A percentile compares a stretch with the other conserved stretches of the same genome.
These are phyloP conservation scores for Nicotiana obtusifolia DNA, from an alignment of 257 asterid genomes.

Conservation along the genomic window DNA sequence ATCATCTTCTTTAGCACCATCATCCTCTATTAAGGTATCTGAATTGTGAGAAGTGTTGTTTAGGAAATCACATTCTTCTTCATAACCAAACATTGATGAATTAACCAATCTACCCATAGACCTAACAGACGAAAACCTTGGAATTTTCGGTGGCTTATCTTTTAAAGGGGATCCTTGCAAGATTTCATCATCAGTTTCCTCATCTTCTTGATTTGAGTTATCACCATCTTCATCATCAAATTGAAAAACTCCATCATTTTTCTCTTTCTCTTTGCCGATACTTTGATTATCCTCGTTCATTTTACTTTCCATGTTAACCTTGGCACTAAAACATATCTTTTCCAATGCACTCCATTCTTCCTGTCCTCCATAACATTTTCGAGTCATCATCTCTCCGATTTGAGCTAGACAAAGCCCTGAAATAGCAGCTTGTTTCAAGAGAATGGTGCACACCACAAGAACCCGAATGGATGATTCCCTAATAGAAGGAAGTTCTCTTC, in stretches of 20 bases:
- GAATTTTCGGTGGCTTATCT: constrained; percentile 48
- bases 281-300: constrained; percentile 17
- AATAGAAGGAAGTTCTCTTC: constrained; percentile 60
- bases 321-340: constrained; percentile 59
- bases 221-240: constrained; percentile 35
- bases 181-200: constrained; percentile 15
- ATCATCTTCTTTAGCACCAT: not conserved
- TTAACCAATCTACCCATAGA: constrained; percentile 30
- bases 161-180: constrained; percentile 14
- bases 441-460: constrained; percentile 72
- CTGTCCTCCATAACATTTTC: constrained; percentile 58
- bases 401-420: constrained; percentile 76
- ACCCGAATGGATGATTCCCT: constrained; percentile 72
- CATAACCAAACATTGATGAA: constrained; percentile 3
- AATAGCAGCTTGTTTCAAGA: constrained; percentile 59
- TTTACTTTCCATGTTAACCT: constrained; percentile 29
- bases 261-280: constrained; percentile 26
- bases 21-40: not conserved
- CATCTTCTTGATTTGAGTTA: constrained; percentile 13
- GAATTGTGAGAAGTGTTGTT: not conserved
- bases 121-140: constrained; percentile 37
- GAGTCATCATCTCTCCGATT: constrained; percentile 89
- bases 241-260: constrained; percentile 33
- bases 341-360: constrained; percentile 69
- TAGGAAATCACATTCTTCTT: constrained; percentile 15